Conservation (phyloP, 306 rosid species). For the Quercus parvula region DNA sequence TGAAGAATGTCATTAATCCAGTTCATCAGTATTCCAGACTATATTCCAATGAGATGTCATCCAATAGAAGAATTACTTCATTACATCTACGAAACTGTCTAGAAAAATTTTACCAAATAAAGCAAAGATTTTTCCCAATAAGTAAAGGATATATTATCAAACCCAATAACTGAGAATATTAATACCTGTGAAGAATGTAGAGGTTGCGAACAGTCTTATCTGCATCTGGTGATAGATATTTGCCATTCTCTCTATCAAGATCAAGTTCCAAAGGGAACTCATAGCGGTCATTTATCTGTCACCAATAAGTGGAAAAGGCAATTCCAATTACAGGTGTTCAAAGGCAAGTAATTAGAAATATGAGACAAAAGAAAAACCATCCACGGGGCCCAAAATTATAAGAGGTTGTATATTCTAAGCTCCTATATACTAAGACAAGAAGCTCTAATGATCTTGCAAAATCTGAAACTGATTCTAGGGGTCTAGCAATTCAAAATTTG, state of each 20-base stretch:
- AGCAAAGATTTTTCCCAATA: background rate
- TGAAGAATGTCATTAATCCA: too few relatives aligned
- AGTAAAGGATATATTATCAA: background rate
- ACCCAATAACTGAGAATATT: background rate
- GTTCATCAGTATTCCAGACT: background rate
- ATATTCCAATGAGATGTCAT: background rate
- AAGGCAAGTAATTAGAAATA: background rate
- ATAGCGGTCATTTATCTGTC: conserved; percentile 92
- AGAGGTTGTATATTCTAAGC: background rate
- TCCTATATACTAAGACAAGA: background rate
- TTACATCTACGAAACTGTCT: background rate
- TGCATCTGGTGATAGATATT: conserved; percentile 87
- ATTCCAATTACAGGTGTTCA: background rate
- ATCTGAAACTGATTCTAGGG: background rate
- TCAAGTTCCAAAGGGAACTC: conserved; percentile 93
- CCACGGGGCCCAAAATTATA: background rate
- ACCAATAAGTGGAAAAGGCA: background rate
- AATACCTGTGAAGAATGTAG: conserved; percentile 85
- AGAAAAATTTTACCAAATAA: background rate
- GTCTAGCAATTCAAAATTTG: too few relatives aligned
- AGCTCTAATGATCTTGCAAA: background rate
- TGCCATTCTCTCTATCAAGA: conserved; percentile 89
- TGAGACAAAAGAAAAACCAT: background rate
- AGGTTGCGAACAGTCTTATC: conserved; percentile 89
- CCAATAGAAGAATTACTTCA: background rate